Evolutionary conservation across 2,329 filamentous ascomycete species (phyloP).

Genomic region (Ophiognomonia clavigignenti-juglandacearum): DNA sequence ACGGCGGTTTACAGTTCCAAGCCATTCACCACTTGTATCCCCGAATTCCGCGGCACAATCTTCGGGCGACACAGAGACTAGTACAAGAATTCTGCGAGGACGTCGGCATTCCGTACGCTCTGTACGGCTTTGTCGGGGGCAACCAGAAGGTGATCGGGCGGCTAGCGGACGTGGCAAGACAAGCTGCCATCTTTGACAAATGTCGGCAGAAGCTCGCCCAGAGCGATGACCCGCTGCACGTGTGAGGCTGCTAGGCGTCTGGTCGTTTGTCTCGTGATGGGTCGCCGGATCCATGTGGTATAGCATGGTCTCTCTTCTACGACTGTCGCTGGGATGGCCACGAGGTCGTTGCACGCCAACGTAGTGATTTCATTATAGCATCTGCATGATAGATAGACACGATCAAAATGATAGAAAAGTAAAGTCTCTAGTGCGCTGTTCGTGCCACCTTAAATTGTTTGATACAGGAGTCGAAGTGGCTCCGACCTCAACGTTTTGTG

Average conservation of each 20-base stretch:
- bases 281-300: too few species aligned
- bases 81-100: constrained; percentile 79
- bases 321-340: too few species aligned
- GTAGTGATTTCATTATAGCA: too few species aligned
- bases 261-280: background rate
- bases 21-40: constrained; percentile 84
- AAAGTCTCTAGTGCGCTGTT: too few species aligned
- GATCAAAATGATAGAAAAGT: too few species aligned
- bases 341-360: too few species aligned
- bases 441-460: too few species aligned
- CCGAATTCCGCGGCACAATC: constrained; percentile 78
- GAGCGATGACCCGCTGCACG: constrained; percentile 23
- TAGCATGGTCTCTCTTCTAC: too few species aligned
- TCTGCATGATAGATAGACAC: too few species aligned
- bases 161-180: constrained; percentile 73
- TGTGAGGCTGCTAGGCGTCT: background rate
- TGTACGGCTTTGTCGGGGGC: constrained; percentile 79
- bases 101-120: constrained; percentile 76
- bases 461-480: too few species aligned
- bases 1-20: constrained; percentile 86
- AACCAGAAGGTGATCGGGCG: constrained; percentile 76
- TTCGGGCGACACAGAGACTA: constrained; percentile 68
- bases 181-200: constrained; percentile 71
- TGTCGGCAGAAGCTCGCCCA: constrained; percentile 54
- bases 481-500: too few species aligned